Evolutionary conservation across 768 basidiomycete genomes (phyloP).

Genomic region (Lentinus brumalis): DNA sequence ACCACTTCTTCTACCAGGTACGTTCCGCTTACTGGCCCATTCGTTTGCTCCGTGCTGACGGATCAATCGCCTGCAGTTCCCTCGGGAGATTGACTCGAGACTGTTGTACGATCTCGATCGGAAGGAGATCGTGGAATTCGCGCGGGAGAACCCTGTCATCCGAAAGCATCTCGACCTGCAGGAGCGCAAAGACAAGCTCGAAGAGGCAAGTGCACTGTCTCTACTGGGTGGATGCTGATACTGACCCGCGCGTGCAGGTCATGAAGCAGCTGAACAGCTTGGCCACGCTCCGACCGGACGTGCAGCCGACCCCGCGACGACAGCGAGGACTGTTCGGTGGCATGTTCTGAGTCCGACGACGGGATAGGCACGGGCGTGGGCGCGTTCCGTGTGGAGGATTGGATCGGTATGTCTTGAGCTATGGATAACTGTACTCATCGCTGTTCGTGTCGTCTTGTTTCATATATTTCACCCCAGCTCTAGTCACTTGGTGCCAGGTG

Average conservation of each 20-base stretch:
- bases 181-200: slow-evolving; percentile 95
- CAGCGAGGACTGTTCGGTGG: slow-evolving; percentile 79
- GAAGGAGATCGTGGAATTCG: slow-evolving; percentile 86
- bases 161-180: slow-evolving; percentile 89
- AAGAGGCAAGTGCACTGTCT: slow-evolving; percentile 61
- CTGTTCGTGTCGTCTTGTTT: neutral
- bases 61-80: slow-evolving; percentile 64
- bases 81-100: slow-evolving; percentile 94
- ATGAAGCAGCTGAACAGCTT: slow-evolving; percentile 95
- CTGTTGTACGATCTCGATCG: slow-evolving; percentile 93
- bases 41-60: neutral
- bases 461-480: neutral
- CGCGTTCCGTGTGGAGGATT: neutral
- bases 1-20: slow-evolving; percentile 98
- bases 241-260: slow-evolving; percentile 51
- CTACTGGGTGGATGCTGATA: neutral
- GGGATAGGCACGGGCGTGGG: neutral
- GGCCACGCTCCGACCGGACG: slow-evolving; percentile 84
- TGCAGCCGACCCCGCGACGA: slow-evolving; percentile 70
- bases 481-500: neutral
- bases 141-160: slow-evolving; percentile 92
- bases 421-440: slow-evolving; percentile 10
- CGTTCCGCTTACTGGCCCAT: slow-evolving; percentile 21
- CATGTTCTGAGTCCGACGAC: slow-evolving; percentile 46
- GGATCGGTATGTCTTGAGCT: neutral